phyloP scores from a whole-genome alignment of 345 rosid species.

The Brassica napus region Da-Ae NC_063447.1:6748001-6748500 shows the following conservation, averaged over 20 bases:
- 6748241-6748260: constrained; percentile 25
- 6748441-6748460: neutral
- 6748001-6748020: constrained; percentile 25
- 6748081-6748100: constrained; percentile 33
- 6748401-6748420: neutral
- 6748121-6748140: neutral
- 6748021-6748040: constrained; percentile 25
- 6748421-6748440: no score
- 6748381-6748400: neutral
- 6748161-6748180: constrained; percentile 22
- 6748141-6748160: constrained; percentile 23
- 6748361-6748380: neutral
- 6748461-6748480: constrained; percentile 5
- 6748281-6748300: constrained; percentile 31
- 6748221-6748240: neutral
- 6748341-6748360: neutral
- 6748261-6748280: constrained; percentile 33
- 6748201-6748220: constrained; percentile 12
- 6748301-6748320: neutral
- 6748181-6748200: constrained; percentile 10
- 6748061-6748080: constrained; percentile 30
- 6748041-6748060: constrained; percentile 35
- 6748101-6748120: neutral
- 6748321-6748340: constrained; percentile 15
- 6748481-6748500: constrained; percentile 22